Base-by-base conservation (phyloP, 164 flowering plant species). In the Stephania japonica region DNA sequence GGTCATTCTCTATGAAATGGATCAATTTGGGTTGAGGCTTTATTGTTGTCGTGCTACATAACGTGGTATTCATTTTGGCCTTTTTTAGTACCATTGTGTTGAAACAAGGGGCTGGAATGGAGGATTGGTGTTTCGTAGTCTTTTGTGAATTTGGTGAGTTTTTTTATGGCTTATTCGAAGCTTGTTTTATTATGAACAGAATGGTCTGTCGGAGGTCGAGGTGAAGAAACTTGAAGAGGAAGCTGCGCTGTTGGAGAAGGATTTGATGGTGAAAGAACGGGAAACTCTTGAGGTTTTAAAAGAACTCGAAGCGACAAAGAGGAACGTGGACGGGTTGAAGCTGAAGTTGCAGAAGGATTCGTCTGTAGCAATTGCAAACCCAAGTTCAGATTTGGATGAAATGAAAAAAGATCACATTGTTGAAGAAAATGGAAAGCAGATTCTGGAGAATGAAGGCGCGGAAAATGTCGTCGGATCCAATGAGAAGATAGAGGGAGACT, bases 201-300 rank as follows among this genome's bases (percentile, higher is more conserved):
- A 75, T 71, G 84, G 44, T 1, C 4, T 73, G 21, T 90, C 79
- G 66, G 89, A 79, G 69, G 32, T 77, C 18, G 84, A 86, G 56
- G 42, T 81, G n/a, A 76, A 70, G 5, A 81, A 85, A 70, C 82
- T 88, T 69, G 87, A 88, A 73, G 89, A 89, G 74, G 88, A 89
- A 69, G 87, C 96, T 62, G 82, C 81, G 19, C 71, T 78, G 72
- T 68, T 93, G 77, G 91, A 89, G 81, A 89, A 86, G 75, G 93
- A 90, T 71, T 84, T 95, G 67, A 81, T 87, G 23, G 21, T 78
- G 65, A 93, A 91, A 85, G 98, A 95, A 81, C 82, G 83, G 76
- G 99, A 95, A 78, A 89, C 98, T 10, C 80, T 93, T 42, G 87
- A 88, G 67, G 91, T 95, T 41, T 77, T 93, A 27, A 89, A 90